Evolutionary conservation across 2,329 filamentous ascomycete species (phyloP), one percentile per base, ranked within the genome.

Genomic region (Cryphonectria carpinicola): DNA sequence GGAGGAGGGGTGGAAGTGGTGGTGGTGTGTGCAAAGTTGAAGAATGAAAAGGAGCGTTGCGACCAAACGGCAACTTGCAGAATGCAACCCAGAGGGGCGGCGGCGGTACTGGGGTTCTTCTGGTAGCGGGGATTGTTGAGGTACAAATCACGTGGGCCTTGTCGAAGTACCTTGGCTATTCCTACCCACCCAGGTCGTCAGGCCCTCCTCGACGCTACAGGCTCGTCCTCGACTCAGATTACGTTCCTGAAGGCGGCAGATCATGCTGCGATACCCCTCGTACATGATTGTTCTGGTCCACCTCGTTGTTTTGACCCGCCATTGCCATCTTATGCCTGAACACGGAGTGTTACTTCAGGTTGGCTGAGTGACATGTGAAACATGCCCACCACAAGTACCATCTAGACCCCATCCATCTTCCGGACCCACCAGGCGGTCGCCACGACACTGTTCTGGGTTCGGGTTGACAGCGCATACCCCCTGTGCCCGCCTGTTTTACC

Each of bases 351-450:
- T 10, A 17, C n/a, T n/a, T 22, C 19, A 35, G 46, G 32, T 66
- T 39, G 56, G 39, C 64, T 39, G 28, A 71, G 70, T 71, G 67
- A 71, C 67, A 71, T 71, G 70, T 70, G 70, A 70, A 65, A 67
- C 67, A 64, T 32, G 61, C 49, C 67, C 41, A 54, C 52, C 60
- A 35, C 56, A 64, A 41, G 70, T 70, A 65, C 65, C 58, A 17
- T 32, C 54, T 25, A 67, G 58, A 62, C 63, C 63, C 58, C 32
- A 22, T 41, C 62, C 35, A 62, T 60, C 46, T 61, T 5, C 37
- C 67, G 61, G 61, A 28, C 43, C 49, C 52, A 46, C 39, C 41
- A 56, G 63, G 19, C 37, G 39, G 39, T 65, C 63, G 63, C 41
- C 63, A 65, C 63, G 63, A 49, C 43, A 22, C 32, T 58, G 5